Conservation (phyloP, 2,329 filamentous ascomycete species). For the Aspergillus sp. region DNA sequence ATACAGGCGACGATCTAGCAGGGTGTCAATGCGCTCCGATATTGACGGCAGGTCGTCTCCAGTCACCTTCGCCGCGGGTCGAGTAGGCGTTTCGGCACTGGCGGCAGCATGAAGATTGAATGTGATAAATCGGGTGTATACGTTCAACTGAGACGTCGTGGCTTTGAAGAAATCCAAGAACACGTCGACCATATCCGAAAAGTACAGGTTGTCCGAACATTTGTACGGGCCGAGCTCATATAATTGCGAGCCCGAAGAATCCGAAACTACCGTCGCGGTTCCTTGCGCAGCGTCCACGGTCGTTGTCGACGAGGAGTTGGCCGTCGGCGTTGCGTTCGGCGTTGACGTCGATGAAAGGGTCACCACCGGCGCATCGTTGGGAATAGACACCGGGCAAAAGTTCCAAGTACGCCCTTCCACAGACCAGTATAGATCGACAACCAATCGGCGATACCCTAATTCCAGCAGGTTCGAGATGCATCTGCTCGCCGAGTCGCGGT, state of each 20-base stretch:
- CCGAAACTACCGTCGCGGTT: slow-evolving; percentile 22
- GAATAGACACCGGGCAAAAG: slow-evolving; percentile 60
- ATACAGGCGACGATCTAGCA: slow-evolving; percentile 50
- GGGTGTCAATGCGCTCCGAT: slow-evolving; percentile 46
- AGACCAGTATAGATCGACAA: slow-evolving; percentile 66
- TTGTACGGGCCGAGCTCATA: slow-evolving; percentile 53
- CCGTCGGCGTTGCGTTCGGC: slow-evolving; percentile 19
- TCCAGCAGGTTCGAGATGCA: slow-evolving; percentile 65
- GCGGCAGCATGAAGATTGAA: slow-evolving; percentile 62
- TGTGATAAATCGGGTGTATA: slow-evolving; percentile 53
- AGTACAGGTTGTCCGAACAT: slow-evolving; percentile 55
- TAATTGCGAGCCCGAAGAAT: slow-evolving; percentile 31
- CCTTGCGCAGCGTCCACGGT: slow-evolving; percentile 22
- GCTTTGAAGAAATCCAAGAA: slow-evolving; percentile 53
- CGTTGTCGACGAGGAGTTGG: slow-evolving; percentile 19
- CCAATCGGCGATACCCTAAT: slow-evolving; percentile 57
- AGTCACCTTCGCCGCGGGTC: slow-evolving; percentile 42
- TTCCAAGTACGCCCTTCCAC: slow-evolving; percentile 53
- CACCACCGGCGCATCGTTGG: slow-evolving; percentile 27
- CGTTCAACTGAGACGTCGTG: slow-evolving; percentile 56
- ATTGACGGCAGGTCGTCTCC: slow-evolving; percentile 46
- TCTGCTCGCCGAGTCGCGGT: slow-evolving; percentile 49
- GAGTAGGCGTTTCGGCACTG: slow-evolving; percentile 41
- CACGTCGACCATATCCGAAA: slow-evolving; percentile 52
- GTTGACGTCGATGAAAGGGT: slow-evolving; percentile 19